These are phyloP conservation scores for Gracilaria caudata DNA, from an alignment of 23 red algal species.

Conservation along the genomic window DNA sequence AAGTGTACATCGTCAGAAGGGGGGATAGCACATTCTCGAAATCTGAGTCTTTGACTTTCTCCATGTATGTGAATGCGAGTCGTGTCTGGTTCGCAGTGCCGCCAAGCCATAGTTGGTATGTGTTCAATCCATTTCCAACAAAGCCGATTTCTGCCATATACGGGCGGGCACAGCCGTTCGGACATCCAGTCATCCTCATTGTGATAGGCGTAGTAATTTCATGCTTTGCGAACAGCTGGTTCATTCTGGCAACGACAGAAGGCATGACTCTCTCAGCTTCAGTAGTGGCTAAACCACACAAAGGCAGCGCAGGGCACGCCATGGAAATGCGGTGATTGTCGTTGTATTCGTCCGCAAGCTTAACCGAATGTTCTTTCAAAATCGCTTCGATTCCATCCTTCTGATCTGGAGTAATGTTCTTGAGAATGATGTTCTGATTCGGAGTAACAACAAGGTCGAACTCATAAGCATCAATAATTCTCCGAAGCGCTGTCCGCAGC, in stretches of 20 bases:
- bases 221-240: slow-evolving; percentile 71
- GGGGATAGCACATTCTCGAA: slow-evolving; percentile 76
- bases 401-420: slow-evolving; percentile 80
- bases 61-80: slow-evolving; percentile 83
- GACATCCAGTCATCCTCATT: slow-evolving; percentile 99
- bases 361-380: slow-evolving; percentile 80
- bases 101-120: slow-evolving; percentile 97
- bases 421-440: slow-evolving; percentile 97
- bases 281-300: slow-evolving; percentile 91
- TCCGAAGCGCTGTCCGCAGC: slow-evolving; percentile 84
- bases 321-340: slow-evolving; percentile 80
- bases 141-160: slow-evolving; percentile 99
- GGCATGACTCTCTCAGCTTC: slow-evolving; percentile 98
- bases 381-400: slow-evolving; percentile 79
- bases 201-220: slow-evolving; percentile 68
- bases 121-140: slow-evolving; percentile 81
- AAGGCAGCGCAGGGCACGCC: slow-evolving; percentile 97
- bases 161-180: slow-evolving; percentile 95
- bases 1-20: slow-evolving; percentile 68
- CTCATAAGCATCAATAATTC: slow-evolving; percentile 79
- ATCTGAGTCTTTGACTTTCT: slow-evolving; percentile 65
- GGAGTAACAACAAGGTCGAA: slow-evolving; percentile 85
- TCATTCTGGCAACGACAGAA: slow-evolving; percentile 75
- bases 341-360: slow-evolving; percentile 57
- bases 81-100: slow-evolving; percentile 88